A percentile compares a stretch with the other conserved stretches of the same genome.
phyloP scores from a whole-genome alignment of 306 rosid genomes.

The Prunus fruticosa region DNA sequence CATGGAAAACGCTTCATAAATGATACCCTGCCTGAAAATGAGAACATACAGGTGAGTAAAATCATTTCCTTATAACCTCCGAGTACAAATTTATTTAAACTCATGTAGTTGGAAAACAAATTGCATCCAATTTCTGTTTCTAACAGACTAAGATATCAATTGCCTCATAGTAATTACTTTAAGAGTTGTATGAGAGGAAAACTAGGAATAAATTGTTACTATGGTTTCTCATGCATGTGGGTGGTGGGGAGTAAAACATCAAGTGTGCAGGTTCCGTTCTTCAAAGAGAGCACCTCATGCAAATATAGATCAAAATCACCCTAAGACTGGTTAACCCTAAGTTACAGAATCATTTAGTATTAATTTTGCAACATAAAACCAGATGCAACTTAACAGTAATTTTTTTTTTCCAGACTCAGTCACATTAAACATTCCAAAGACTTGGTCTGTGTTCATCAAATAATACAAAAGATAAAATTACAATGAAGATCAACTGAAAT shows the following conservation, averaged over 20 bases:
- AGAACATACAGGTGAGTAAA: conserved; percentile 17
- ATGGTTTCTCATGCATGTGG: background rate
- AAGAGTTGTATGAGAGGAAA: background rate
- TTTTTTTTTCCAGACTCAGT: background rate
- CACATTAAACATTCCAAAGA: background rate
- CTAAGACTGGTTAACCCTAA: background rate
- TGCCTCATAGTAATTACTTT: background rate
- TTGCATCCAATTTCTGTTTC: background rate
- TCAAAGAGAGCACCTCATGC: background rate
- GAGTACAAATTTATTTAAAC: background rate
- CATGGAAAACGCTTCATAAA: conserved; percentile 61
- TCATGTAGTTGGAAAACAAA: background rate
- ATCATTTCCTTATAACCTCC: background rate
- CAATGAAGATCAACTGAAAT: background rate
- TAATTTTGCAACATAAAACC: background rate
- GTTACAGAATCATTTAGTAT: background rate
- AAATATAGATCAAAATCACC: background rate
- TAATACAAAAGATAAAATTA: no score
- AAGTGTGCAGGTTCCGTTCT: background rate
- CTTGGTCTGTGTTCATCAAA: background rate
- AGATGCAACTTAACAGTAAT: no score
- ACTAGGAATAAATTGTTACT: background rate
- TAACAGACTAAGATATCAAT: background rate
- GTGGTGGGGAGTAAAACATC: background rate
- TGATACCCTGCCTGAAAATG: conserved; percentile 48